phyloP scores from a whole-genome alignment of 2,329 filamentous ascomycete genomes.

The Alternaria panax region DNA sequence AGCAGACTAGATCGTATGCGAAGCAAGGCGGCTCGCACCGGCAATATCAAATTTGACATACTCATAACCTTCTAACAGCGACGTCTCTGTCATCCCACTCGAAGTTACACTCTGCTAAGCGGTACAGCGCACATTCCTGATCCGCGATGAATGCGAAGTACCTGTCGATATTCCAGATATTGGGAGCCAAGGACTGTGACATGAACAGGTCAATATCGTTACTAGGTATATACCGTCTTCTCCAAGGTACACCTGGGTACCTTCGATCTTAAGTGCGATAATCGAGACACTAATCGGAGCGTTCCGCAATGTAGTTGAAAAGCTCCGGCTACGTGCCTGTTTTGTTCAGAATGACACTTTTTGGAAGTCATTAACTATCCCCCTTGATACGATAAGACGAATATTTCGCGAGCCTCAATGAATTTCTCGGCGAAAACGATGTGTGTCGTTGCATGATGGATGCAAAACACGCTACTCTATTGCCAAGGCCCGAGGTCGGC shows the following conservation, averaged over 20 bases:
- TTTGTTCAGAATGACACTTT: neutral
- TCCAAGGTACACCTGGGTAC: neutral
- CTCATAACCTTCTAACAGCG: neutral
- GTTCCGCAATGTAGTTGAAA: neutral
- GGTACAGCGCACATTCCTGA: neutral
- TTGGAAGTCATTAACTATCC: neutral
- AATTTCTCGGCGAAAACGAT: neutral
- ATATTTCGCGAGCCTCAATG: neutral
- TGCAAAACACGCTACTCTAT: neutral
- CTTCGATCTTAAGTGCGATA: neutral
- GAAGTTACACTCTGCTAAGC: neutral
- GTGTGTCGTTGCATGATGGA: neutral
- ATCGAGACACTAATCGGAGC: neutral
- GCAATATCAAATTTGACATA: neutral
- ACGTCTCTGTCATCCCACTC: neutral
- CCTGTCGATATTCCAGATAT: neutral
- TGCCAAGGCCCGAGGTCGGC: slow-evolving; percentile 13
- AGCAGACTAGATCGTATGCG: neutral
- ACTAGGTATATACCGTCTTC: neutral
- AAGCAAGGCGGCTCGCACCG: neutral
- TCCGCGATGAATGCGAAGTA: neutral
- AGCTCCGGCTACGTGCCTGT: neutral
- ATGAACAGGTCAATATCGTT: neutral
- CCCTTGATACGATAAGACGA: too few species aligned
- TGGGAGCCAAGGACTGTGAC: neutral